Base-by-base conservation (phyloP, 2,329 filamentous ascomycete species). In the Pseudopyrenochaeta lycopersici region DNA sequence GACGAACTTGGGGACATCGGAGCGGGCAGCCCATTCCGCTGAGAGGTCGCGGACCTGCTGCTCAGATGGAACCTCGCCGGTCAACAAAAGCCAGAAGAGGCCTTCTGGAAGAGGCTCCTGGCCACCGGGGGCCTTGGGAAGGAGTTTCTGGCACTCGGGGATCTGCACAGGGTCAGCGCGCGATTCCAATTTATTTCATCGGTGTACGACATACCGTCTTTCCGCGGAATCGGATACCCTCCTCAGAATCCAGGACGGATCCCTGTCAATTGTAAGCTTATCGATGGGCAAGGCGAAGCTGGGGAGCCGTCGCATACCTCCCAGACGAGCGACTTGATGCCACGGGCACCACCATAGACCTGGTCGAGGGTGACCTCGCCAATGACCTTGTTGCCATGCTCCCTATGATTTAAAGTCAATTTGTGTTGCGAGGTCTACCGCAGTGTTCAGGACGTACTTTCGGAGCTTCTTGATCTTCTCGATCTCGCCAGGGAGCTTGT, bases 21-120 rank as follows among this genome's bases (percentile, higher is more conserved):
- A 92, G 75, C 95, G 93, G 77, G 95, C 95, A 78, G 95, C 95
- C 95, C 94, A 98, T 83, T 99, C 95, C 62, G 95, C 94, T 68
- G 95, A 98, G 67, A 99, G 90, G 76, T 96, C 93, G 78, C 93
- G 93, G 74, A 98, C 95, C 85, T 99, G 95, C 85, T 97, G 91
- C 86, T 98, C 95, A 67, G 88, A 90, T 71, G 95, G 95, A 68
- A 99, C 91, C 87, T 99, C 95, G 70, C 95, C 95, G 64, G 95
- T 99, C 80, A 99, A 81, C 77, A 99, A 91, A 71, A 99, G 90
- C 95, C 95, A 99, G 90, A 99, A 99, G 78, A 99, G 92, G 87
- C 94, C 93, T 87, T 99, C 95, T 57, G 95, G 95, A 52, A 99
- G 89, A 76, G 95, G 95, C 86, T 99, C 94, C 79, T 92, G 87